These are phyloP conservation scores for Xylaria sp. DNA, from an alignment of 2,329 filamentous ascomycete genomes.

Conservation along the genomic window DNA sequence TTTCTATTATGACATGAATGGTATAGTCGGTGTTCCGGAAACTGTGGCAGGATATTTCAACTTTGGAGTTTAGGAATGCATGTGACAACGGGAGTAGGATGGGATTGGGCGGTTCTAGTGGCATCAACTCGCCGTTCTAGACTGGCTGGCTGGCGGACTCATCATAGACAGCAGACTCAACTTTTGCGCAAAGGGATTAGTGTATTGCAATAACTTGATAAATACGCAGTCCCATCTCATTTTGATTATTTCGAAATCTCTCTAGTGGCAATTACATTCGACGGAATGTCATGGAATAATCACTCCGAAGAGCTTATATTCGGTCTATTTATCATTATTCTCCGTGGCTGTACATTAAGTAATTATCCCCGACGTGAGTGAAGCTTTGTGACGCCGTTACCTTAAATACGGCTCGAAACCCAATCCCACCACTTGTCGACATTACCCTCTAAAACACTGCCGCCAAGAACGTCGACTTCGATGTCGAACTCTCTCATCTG, in stretches of 20 bases:
- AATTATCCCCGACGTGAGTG: conserved; percentile 4
- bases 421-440: conserved; percentile 90
- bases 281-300: background rate
- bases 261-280: conserved; percentile 2
- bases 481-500: conserved; percentile 87
- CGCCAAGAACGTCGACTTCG: conserved; percentile 79
- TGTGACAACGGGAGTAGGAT: conserved; percentile 7
- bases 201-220: conserved; percentile 13
- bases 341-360: conserved; percentile 18
- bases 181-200: conserved; percentile 43
- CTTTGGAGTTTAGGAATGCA: conserved; percentile 26
- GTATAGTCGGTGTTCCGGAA: conserved; percentile 22
- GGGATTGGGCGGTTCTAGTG: conserved; percentile 22
- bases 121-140: conserved; percentile 40
- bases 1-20: conserved; percentile 3
- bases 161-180: conserved; percentile 47
- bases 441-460: conserved; percentile 75
- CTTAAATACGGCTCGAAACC: conserved; percentile 80
- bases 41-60: conserved; percentile 4
- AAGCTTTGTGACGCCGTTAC: background rate
- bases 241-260: background rate
- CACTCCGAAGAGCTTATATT: background rate
- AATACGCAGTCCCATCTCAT: conserved; percentile 15
- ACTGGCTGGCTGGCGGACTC: conserved; percentile 14
- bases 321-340: conserved; percentile 6